phyloP scores from a whole-genome alignment of 1,284 basidiomycete genomes.

The Coniferiporia sulphurascens region DNA sequence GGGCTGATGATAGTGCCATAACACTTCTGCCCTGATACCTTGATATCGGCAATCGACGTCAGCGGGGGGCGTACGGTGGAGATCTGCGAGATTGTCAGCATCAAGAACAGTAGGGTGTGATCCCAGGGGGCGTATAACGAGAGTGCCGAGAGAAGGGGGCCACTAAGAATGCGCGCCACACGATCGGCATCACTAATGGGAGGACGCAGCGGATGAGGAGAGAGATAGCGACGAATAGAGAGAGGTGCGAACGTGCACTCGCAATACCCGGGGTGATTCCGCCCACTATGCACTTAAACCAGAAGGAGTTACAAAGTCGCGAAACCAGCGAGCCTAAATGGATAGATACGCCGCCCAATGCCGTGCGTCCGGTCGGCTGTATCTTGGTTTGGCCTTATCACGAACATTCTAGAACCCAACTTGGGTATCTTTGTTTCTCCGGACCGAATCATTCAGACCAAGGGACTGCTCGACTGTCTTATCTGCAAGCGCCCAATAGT shows the following conservation, averaged over 20 bases:
- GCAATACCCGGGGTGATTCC: not conserved
- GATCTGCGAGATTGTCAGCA: not conserved
- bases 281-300: no score
- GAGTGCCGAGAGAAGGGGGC: not conserved
- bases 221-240: not conserved
- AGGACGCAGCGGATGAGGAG: not conserved
- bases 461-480: no score
- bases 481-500: no score
- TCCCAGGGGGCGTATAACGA: not conserved
- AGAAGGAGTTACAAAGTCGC: no score
- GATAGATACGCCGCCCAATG: no score
- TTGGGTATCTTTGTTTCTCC: no score
- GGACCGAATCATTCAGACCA: no score
- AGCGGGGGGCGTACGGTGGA: not conserved
- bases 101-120: not conserved
- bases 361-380: no score
- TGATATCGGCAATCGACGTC: not conserved
- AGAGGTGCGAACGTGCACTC: not conserved
- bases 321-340: no score
- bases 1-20: not conserved
- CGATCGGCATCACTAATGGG: no score
- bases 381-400: no score
- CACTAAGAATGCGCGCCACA: not conserved
- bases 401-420: no score
- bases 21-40: not conserved